phyloP scores from a whole-genome alignment of 805 yeast species.

The Metschnikowia rubicola region DNA sequence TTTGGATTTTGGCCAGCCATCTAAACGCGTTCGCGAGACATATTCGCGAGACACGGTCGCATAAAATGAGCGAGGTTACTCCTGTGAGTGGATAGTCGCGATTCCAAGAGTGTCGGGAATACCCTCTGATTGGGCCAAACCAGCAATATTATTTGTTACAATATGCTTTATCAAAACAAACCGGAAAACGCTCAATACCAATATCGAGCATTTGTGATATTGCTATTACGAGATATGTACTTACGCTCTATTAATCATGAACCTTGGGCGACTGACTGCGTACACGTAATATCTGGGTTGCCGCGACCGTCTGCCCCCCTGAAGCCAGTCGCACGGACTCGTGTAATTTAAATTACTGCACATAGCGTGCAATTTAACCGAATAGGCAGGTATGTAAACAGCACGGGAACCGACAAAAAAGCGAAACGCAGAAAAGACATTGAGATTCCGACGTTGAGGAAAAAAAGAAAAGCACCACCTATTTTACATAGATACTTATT shows the following conservation, averaged over 20 bases:
- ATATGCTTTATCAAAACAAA: no score
- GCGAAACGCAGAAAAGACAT: not conserved
- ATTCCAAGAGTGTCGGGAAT: not conserved
- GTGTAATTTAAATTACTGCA: not conserved
- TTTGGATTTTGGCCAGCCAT: not conserved
- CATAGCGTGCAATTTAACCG: slow-evolving; percentile 12
- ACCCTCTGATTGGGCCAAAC: not conserved
- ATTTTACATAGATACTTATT: not conserved
- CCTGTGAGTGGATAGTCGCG: no score
- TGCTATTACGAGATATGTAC: no score
- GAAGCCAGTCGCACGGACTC: not conserved
- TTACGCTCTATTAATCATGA: no score
- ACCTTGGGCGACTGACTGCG: no score
- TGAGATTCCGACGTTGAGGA: not conserved
- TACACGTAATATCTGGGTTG: not conserved
- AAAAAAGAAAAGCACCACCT: not conserved
- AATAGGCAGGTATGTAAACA: slow-evolving; percentile 18
- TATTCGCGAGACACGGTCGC: slow-evolving; percentile 7
- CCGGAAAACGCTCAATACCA: no score
- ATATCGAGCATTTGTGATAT: no score
- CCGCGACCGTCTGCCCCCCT: slow-evolving; percentile 1
- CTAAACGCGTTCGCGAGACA: not conserved
- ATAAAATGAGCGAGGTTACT: not conserved
- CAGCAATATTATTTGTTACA: no score
- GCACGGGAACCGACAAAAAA: slow-evolving; percentile 1